These are phyloP conservation scores for Blastobotrys niveus DNA, from an alignment of 1,139 yeast species.

Conservation along the genomic window DNA sequence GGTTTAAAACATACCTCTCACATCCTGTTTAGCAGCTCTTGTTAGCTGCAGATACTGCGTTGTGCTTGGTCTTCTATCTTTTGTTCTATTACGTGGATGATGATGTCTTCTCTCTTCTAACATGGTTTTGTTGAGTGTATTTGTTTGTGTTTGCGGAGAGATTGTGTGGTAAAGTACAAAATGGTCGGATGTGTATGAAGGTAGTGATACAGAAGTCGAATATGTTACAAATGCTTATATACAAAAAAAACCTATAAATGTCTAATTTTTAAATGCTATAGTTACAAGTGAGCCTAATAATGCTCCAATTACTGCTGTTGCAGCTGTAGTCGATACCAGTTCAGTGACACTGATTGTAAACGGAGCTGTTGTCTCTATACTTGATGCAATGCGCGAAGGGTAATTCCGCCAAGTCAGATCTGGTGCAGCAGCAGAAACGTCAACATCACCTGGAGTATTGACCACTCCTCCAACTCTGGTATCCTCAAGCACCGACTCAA, in stretches of 20 bases:
- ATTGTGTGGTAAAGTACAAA: too few species aligned
- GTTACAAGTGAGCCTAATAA: slow-evolving; percentile 13
- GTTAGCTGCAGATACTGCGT: slow-evolving; percentile 14
- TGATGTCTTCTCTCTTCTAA: too few species aligned
- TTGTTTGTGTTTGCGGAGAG: too few species aligned
- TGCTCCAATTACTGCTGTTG: slow-evolving; percentile 14
- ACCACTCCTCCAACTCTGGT: background rate
- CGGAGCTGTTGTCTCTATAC: slow-evolving; percentile 10
- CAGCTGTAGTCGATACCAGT: slow-evolving; percentile 9
- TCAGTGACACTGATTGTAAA: slow-evolving; percentile 8
- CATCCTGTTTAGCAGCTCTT: slow-evolving; percentile 12
- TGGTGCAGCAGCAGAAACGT: background rate
- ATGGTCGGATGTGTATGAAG: too few species aligned
- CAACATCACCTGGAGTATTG: background rate
- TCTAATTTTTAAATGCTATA: slow-evolving; percentile 9
- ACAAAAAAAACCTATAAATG: too few species aligned
- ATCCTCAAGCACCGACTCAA: slow-evolving; percentile 10
- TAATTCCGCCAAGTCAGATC: slow-evolving; percentile 10
- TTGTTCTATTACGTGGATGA: background rate
- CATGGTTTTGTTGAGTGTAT: too few species aligned
- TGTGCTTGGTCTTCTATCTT: slow-evolving; percentile 10
- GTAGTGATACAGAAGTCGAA: too few species aligned
- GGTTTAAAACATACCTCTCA: slow-evolving; percentile 9
- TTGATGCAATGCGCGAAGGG: slow-evolving; percentile 5
- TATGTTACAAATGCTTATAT: too few species aligned